These are phyloP conservation scores for Iberis pinnata DNA, from an alignment of 345 rosid genomes.

Conservation along the genomic window DNA sequence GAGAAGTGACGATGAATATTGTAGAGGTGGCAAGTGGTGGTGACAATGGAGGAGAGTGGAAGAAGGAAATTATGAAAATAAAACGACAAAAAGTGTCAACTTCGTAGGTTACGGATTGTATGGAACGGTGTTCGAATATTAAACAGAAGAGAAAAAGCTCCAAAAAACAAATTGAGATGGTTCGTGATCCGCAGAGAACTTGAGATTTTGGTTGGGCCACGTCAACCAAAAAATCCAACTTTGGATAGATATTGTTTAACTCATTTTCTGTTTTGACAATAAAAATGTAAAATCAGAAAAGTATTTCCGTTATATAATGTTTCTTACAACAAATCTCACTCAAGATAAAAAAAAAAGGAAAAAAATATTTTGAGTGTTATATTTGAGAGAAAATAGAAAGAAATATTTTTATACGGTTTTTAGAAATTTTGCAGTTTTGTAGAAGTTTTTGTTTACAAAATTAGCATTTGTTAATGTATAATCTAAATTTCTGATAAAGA, in stretches of 20 bases:
- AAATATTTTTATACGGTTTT: too few relatives aligned
- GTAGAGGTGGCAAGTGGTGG: constrained; percentile 14
- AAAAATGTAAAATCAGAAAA: too few relatives aligned
- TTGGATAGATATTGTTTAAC: constrained; percentile 26
- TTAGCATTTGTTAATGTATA: not conserved
- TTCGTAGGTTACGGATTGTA: constrained; percentile 7
- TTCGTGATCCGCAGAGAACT: constrained; percentile 29
- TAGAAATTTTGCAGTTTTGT: too few relatives aligned
- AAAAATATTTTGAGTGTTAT: too few relatives aligned
- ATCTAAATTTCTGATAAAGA: too few relatives aligned
- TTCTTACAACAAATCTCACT: too few relatives aligned
- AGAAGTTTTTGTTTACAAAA: too few relatives aligned
- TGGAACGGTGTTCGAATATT: constrained; percentile 22
- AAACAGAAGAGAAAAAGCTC: not conserved
- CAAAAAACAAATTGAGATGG: constrained; percentile 13
- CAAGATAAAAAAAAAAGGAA: too few relatives aligned
- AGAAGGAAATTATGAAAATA: not conserved
- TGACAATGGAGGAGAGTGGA: constrained; percentile 16
- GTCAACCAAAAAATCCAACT: constrained; percentile 27
- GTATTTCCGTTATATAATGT: too few relatives aligned
- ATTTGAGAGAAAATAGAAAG: too few relatives aligned
- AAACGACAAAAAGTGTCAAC: constrained; percentile 22
- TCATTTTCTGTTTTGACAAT: too few relatives aligned
- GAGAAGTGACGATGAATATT: constrained; percentile 12
- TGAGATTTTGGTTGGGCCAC: constrained; percentile 38